Evolutionary conservation across 2,329 filamentous ascomycete species (phyloP).

Genomic region (Podosphaera xanthii): DNA sequence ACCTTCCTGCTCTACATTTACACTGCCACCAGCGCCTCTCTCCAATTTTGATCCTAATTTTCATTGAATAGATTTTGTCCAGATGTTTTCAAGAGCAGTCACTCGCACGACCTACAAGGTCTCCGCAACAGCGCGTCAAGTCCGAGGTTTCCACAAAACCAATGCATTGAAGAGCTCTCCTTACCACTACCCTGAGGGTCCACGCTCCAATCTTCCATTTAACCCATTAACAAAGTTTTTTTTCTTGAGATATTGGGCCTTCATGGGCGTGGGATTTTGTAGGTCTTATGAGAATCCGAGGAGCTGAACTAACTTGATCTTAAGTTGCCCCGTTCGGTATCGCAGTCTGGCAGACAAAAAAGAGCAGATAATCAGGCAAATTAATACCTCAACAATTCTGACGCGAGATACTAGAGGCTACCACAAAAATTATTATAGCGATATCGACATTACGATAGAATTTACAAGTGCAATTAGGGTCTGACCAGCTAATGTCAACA

Average conservation of each 20-base stretch:
- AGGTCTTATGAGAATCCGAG: constrained; percentile 13
- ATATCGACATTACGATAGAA: too few species aligned
- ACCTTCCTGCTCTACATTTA: too few species aligned
- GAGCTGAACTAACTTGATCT: background rate
- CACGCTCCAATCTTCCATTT: constrained; percentile 88
- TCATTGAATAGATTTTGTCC: constrained; percentile 1
- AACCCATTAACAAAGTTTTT: constrained; percentile 84
- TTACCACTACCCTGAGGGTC: constrained; percentile 96
- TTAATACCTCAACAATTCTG: background rate
- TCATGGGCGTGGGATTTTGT: constrained; percentile 33
- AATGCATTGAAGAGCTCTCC: constrained; percentile 67
- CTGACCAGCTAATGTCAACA: too few species aligned
- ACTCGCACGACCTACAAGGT: constrained; percentile 39
- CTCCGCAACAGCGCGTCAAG: constrained; percentile 31
- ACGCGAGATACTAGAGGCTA: too few species aligned
- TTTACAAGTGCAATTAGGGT: too few species aligned
- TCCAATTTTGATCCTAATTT: background rate
- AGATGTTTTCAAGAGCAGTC: constrained; percentile 69
- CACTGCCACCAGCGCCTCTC: too few species aligned
- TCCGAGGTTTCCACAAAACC: constrained; percentile 86
- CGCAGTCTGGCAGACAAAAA: constrained; percentile 22
- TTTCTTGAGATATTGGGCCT: constrained; percentile 58
- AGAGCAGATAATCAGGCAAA: constrained; percentile 14
- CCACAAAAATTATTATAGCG: too few species aligned
- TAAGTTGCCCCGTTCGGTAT: constrained; percentile 36